Evolutionary conservation across 1,284 basidiomycete species (phyloP).

Genomic region (Phlebopus sp.): DNA sequence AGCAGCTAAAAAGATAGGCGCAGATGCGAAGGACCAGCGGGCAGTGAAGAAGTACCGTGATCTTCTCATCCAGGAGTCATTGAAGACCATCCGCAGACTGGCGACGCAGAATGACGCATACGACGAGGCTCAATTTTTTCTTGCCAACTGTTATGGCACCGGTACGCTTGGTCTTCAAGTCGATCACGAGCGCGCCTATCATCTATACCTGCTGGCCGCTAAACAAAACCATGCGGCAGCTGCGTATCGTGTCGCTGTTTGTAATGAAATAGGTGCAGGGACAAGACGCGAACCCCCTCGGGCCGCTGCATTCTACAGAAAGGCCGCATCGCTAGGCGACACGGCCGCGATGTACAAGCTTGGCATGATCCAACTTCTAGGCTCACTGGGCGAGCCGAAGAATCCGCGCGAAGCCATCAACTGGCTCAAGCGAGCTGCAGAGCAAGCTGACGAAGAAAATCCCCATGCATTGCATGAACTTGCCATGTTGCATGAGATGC

Average conservation of each 20-base stretch:
- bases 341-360: constrained; percentile 99
- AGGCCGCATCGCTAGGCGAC: constrained; percentile 93
- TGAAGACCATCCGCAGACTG: constrained; percentile 90
- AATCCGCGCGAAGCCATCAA: constrained; percentile 91
- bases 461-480: constrained; percentile 97
- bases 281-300: constrained; percentile 85
- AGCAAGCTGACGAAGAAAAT: constrained; percentile 98
- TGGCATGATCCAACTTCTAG: constrained; percentile 91
- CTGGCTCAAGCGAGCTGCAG: constrained; percentile 93
- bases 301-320: constrained; percentile 94
- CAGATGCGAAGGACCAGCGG: constrained; percentile 72
- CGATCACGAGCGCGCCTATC: constrained; percentile 97
- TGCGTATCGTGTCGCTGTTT: constrained; percentile 96
- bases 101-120: constrained; percentile 89
- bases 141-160: constrained; percentile 96
- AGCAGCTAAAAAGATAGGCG: constrained; percentile 91
- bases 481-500: constrained; percentile 86
- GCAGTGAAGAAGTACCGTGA: constrained; percentile 89
- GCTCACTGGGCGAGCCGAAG: constrained; percentile 78
- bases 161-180: constrained; percentile 92
- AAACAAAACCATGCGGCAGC: constrained; percentile 97
- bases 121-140: constrained; percentile 98
- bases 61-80: constrained; percentile 79
- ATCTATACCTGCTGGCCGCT: constrained; percentile 95
- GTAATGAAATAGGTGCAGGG: constrained; percentile 99